Conservation (phyloP, 1,284 basidiomycete genomes). For the Cystobasidium slooffiae region DNA sequence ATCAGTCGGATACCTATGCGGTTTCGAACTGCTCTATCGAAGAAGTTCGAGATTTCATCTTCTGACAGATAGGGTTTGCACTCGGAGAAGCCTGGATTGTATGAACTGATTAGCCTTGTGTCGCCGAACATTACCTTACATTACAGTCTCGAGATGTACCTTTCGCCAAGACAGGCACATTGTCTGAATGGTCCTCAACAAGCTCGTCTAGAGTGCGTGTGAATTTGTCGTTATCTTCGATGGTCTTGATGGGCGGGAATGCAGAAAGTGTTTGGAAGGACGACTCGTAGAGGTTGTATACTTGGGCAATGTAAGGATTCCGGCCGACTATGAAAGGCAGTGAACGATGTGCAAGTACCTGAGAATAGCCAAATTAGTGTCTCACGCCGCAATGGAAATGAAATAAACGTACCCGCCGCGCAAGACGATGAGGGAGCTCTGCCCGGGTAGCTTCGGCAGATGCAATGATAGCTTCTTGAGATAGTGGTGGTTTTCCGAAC, state of each 20-base stretch:
- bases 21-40: conserved; percentile 82
- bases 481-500: conserved; percentile 50
- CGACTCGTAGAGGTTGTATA: conserved; percentile 72
- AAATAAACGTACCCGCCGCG: conserved; percentile 46
- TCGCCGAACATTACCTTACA: neutral
- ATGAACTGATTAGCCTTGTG: neutral
- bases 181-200: conserved; percentile 78
- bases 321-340: conserved; percentile 74
- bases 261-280: conserved; percentile 75
- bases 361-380: neutral
- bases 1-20: conserved; percentile 86
- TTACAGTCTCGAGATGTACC: conserved; percentile 58
- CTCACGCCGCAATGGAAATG: neutral
- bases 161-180: conserved; percentile 85
- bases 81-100: conserved; percentile 76
- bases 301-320: conserved; percentile 80
- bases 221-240: conserved; percentile 73
- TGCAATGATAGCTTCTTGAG: conserved; percentile 48
- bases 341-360: conserved; percentile 51
- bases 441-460: conserved; percentile 50
- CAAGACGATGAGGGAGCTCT: conserved; percentile 50
- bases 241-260: conserved; percentile 68
- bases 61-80: conserved; percentile 80
- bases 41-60: conserved; percentile 72
- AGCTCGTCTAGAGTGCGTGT: conserved; percentile 70